Evolutionary conservation across 345 rosid genomes (phyloP).

Genomic region (Cardamine occulta): DNA sequence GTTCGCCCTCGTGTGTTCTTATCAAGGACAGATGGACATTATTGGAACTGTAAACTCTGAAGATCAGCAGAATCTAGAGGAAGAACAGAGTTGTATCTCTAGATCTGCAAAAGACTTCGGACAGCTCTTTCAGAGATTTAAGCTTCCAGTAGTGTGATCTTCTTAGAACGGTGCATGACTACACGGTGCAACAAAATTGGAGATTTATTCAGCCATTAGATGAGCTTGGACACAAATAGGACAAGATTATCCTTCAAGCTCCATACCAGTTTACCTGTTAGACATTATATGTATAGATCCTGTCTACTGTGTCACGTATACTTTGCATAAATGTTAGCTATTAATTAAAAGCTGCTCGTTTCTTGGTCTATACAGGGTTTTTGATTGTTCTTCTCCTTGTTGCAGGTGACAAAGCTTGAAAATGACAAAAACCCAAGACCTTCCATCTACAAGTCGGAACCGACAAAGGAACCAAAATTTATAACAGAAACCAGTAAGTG

Average conservation of each 20-base stretch:
- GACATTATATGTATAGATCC: neutral
- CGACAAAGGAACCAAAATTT: slow-evolving; percentile 3
- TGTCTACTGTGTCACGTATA: neutral
- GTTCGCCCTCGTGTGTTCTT: neutral
- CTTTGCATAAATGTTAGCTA: neutral
- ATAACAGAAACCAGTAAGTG: slow-evolving; percentile 28
- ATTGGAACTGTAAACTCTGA: slow-evolving; percentile 12
- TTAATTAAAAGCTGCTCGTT: neutral
- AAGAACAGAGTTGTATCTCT: slow-evolving; percentile 7
- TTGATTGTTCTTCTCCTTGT: slow-evolving; percentile 31
- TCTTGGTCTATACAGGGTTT: slow-evolving; percentile 24
- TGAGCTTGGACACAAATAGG: slow-evolving; percentile 5
- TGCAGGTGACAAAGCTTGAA: slow-evolving; percentile 32
- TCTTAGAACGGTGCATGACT: slow-evolving; percentile 6
- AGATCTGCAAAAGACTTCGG: neutral
- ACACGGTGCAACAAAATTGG: neutral
- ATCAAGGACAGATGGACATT: slow-evolving; percentile 18
- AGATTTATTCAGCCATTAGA: slow-evolving; percentile 18
- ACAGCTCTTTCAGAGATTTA: slow-evolving; percentile 1
- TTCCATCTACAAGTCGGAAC: slow-evolving; percentile 11
- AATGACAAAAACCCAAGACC: slow-evolving; percentile 14
- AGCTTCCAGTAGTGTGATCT: slow-evolving; percentile 11
- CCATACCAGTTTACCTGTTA: neutral
- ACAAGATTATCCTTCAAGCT: slow-evolving; percentile 7
- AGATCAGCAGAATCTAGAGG: slow-evolving; percentile 13